Evolutionary conservation across 257 asterid genomes (phyloP), one percentile per base, ranked within the genome.

Genomic region (Solanum sejunctum): DNA sequence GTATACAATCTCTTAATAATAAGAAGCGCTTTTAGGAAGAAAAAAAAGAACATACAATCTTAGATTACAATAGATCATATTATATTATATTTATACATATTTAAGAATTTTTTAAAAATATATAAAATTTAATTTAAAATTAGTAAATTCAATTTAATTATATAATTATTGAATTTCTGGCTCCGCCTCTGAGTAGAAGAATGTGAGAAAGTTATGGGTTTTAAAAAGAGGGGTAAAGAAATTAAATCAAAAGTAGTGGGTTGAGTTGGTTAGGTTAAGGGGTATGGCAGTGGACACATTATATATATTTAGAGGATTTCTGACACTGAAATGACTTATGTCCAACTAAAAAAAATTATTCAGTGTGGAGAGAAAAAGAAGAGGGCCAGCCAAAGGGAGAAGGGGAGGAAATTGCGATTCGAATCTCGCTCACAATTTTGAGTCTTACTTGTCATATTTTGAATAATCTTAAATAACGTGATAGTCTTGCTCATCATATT

Each of bases 201-300:
- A 89, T 91, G 93, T 93, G 94, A 89, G 80, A 78, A 75, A 85
- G 95, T 90, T 91, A 91, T 90, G 97, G 95, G 94, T 82, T 84
- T 51, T 81, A 47, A 75, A 75, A 23, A 28, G n/a, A 15, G 21
- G 83, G 13, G n/a, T 39, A 18, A 85, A 85, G 88, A 90, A 89
- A 75, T 21, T 49, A 77, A 77, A 77, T 77, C 47, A 77, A 77
- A 77, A 52, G 82, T 77, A 51, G 57, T 77, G 82, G 60, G 82
- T 49, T 80, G 64, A 85, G 82, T 49, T 82, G 64, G 87, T 51
- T 85, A 78, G 82, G 84, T 80, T 80, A 85, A 80, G 77, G 88
- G 87, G 88, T 80, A 87, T 91, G 91, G 88, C 87, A 84, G 89
- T 60, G 86, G 43, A 55, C 89, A 82, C 78, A 88, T 58, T 58